Evolutionary conservation across 768 basidiomycete species (phyloP).

Genomic region (Hygrophoropsis aurantiaca): DNA sequence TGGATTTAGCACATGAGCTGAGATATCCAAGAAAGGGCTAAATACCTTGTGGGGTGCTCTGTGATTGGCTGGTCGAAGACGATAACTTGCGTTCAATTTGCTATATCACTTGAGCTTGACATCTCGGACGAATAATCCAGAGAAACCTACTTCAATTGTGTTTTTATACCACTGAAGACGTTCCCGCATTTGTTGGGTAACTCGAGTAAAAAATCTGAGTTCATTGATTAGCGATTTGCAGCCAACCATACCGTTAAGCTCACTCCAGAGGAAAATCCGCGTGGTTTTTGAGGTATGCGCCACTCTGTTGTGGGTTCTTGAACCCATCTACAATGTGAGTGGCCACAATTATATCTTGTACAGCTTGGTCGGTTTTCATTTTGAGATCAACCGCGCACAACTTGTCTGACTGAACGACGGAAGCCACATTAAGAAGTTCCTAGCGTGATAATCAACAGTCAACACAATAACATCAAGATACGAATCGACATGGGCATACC

Average conservation of each 20-base stretch:
- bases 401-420: slow-evolving; percentile 65
- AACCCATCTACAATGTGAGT: slow-evolving; percentile 79
- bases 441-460: slow-evolving; percentile 24
- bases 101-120: slow-evolving; percentile 5
- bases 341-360: slow-evolving; percentile 77
- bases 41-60: slow-evolving; percentile 74
- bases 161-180: slow-evolving; percentile 75
- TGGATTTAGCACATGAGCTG: slow-evolving; percentile 1
- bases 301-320: slow-evolving; percentile 70
- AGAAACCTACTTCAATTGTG: slow-evolving; percentile 65
- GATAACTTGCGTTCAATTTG: slow-evolving; percentile 80
- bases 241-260: slow-evolving; percentile 21
- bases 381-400: slow-evolving; percentile 70
- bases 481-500: slow-evolving; percentile 33
- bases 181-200: slow-evolving; percentile 71
- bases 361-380: slow-evolving; percentile 71
- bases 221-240: neutral
- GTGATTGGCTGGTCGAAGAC: slow-evolving; percentile 60
- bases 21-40: neutral
- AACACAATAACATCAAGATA: neutral
- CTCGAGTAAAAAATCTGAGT: slow-evolving; percentile 67
- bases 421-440: slow-evolving; percentile 65
- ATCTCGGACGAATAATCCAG: neutral
- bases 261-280: slow-evolving; percentile 83
- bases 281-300: slow-evolving; percentile 70